phyloP scores from a whole-genome alignment of 805 yeast species.

The Zygotorulaspora chibaensis region DNA sequence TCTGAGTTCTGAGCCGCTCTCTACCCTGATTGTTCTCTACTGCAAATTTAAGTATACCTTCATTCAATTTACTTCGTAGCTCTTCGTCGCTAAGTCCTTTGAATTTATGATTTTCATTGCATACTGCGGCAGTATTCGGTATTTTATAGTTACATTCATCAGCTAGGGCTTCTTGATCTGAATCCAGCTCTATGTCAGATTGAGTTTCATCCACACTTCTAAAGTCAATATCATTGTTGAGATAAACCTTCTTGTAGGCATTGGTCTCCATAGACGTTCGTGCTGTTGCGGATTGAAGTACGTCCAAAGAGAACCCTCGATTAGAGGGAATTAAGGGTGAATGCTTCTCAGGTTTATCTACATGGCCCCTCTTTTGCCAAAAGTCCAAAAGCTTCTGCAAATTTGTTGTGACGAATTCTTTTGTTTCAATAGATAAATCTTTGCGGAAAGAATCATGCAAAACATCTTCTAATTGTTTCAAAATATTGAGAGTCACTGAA shows the following conservation, averaged over 20 bases:
- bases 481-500: slow-evolving; percentile 5
- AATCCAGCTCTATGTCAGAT: slow-evolving; percentile 13
- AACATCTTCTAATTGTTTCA: slow-evolving; percentile 8
- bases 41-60: slow-evolving; percentile 28
- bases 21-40: slow-evolving; percentile 31
- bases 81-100: slow-evolving; percentile 26
- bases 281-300: slow-evolving; percentile 8
- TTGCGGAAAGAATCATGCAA: slow-evolving; percentile 6
- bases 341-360: neutral
- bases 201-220: slow-evolving; percentile 15
- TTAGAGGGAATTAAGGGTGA: slow-evolving; percentile 6
- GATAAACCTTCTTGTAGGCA: slow-evolving; percentile 3
- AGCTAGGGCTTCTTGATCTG: slow-evolving; percentile 8
- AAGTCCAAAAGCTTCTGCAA: slow-evolving; percentile 4
- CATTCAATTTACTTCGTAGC: slow-evolving; percentile 25
- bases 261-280: slow-evolving; percentile 3
- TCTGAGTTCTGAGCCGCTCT: slow-evolving; percentile 28
- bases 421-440: neutral
- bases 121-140: neutral
- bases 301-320: slow-evolving; percentile 24
- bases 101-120: slow-evolving; percentile 3
- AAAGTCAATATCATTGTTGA: slow-evolving; percentile 13
- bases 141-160: too few species aligned
- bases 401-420: slow-evolving; percentile 15
- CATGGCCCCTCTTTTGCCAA: slow-evolving; percentile 7